Base-by-base conservation (phyloP, 441 rosid genomes). In the Raphanus hybrid region DNA sequence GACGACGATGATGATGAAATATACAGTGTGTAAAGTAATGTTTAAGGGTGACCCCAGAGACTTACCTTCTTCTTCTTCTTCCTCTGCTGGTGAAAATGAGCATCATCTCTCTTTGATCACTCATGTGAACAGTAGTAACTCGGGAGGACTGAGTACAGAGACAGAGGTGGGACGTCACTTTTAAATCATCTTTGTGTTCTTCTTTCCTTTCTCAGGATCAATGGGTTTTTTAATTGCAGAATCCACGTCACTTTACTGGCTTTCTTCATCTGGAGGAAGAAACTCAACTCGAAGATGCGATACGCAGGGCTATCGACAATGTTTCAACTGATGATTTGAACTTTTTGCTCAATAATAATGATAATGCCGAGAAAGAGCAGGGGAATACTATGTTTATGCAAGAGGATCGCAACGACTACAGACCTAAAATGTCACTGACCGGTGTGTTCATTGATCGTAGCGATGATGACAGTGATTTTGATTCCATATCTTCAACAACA, bases 401-500 rank as follows among this genome's bases (percentile, higher is more conserved):
- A 18, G 71, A 77, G 39, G 35, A 20, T 73, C 32, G 5, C 43
- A 62, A 20, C 69, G 73, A 34, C n/a, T 45, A 67, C 78, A 70
- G 8, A 26, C 75, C 78, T 20, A 3, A 52, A 65, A 63, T 4
- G 58, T 1, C 85, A 8, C 0, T 69, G 15, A 69, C 64, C 3
- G 59, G 80, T 6, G 8, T 9, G 3, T 39, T 39, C 45, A 39
- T 39, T 39, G 1, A 8, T 34, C 37, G 5, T 7, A 9, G 11
- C 11, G 11, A 39, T 39, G 45, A 39, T 62, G 74, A 71, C 16
- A 34, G 4, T 9, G 70, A 67, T 35, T 50, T 74, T 23, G 66
- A 73, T 71, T 20, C 14, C 1, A 0, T 34, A 34, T 34, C 37
- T 34, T 4, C 37, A 11, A 34, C 37, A 34, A 34, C 1, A 34